Conservation (phyloP, 2,329 filamentous ascomycete species). For the Hansfordia pulvinata region DNA sequence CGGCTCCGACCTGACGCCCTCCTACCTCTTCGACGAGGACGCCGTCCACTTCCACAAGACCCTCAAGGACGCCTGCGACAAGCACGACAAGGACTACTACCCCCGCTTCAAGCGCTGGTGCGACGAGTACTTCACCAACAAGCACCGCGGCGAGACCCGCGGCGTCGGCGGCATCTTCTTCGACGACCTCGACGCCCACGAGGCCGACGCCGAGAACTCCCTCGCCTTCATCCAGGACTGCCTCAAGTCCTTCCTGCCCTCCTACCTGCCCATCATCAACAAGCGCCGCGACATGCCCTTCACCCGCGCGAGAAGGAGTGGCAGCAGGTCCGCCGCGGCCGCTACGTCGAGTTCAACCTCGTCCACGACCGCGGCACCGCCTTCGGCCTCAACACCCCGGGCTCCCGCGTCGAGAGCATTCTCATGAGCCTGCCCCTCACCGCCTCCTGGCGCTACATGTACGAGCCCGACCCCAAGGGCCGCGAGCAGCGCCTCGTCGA, state of each 20-base stretch:
- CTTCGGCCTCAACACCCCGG: constrained; percentile 87
- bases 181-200: constrained; percentile 81
- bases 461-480: constrained; percentile 61
- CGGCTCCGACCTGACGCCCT: constrained; percentile 84
- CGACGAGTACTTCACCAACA: constrained; percentile 92
- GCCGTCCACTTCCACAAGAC: constrained; percentile 92
- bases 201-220: constrained; percentile 76
- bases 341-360: constrained; percentile 97
- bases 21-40: constrained; percentile 93
- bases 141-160: constrained; percentile 75
- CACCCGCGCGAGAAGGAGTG: constrained; percentile 77
- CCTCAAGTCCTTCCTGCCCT: constrained; percentile 75
- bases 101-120: constrained; percentile 96
- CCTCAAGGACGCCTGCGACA: constrained; percentile 85
- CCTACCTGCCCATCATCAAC: constrained; percentile 80
- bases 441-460: constrained; percentile 93
- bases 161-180: constrained; percentile 97
- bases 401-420: constrained; percentile 87
- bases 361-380: constrained; percentile 92
- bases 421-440: constrained; percentile 93
- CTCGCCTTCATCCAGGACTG: constrained; percentile 85
- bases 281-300: constrained; percentile 86
- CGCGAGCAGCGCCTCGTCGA: constrained; percentile 72
- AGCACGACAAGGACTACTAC: constrained; percentile 86
- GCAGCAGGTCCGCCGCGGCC: constrained; percentile 89